phyloP scores from a whole-genome alignment of 2,329 filamentous ascomycete species.

The Nakataea oryzae region DNA sequence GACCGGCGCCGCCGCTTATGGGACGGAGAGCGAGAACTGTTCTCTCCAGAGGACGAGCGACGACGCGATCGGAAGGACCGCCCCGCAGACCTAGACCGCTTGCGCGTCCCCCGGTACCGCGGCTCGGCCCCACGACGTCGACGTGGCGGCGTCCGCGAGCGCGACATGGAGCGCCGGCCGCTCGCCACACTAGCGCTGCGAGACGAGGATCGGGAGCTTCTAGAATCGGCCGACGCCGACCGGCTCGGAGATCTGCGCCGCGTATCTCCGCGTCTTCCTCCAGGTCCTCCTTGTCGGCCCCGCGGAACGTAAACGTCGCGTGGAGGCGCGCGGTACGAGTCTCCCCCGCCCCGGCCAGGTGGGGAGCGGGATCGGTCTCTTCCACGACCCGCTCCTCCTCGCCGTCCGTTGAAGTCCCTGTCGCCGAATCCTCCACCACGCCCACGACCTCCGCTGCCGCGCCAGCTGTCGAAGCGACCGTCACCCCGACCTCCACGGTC shows the following conservation, averaged over 20 bases:
- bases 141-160: constrained; percentile 9
- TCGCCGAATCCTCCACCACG: constrained; percentile 42
- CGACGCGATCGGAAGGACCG: constrained; percentile 15
- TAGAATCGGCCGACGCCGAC: constrained; percentile 19
- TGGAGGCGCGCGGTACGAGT: constrained; percentile 21
- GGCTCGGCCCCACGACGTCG: not conserved
- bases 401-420: constrained; percentile 33
- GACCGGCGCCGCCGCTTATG: constrained; percentile 41
- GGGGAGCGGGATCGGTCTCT: constrained; percentile 38
- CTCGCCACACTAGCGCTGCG: constrained; percentile 17
- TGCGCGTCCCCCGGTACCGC: constrained; percentile 13
- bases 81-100: constrained; percentile 24
- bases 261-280: constrained; percentile 29
- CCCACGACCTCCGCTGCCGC: constrained; percentile 39
- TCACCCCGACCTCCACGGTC: constrained; percentile 39
- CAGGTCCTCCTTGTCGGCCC: constrained; percentile 27
- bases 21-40: constrained; percentile 24
- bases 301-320: constrained; percentile 45
- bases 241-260: constrained; percentile 28
- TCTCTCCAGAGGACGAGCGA: constrained; percentile 18
- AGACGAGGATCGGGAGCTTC: constrained; percentile 23
- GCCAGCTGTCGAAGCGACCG: constrained; percentile 38
- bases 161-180: constrained; percentile 16
- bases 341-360: constrained; percentile 29
- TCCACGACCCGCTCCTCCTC: constrained; percentile 33